Evolutionary conservation across 805 yeast genomes (phyloP).

Genomic region (Ogataea kodamae): DNA sequence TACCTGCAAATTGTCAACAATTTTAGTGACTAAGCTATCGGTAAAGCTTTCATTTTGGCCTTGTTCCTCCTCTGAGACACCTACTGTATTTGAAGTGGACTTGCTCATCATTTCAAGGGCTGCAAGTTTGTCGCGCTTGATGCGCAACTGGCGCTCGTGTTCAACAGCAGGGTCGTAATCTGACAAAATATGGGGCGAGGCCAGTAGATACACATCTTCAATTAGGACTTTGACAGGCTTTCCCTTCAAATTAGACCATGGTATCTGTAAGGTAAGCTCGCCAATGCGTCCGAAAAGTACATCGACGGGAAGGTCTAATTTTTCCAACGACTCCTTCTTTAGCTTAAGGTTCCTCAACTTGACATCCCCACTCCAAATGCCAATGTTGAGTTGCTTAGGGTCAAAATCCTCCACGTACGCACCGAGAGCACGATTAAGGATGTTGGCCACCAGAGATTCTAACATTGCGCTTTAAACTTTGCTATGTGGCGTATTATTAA

Average conservation of each 20-base stretch:
- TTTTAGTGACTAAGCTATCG: constrained; percentile 81
- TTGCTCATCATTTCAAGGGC: constrained; percentile 62
- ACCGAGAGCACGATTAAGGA: constrained; percentile 61
- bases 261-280: constrained; percentile 83
- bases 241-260: constrained; percentile 92
- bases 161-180: constrained; percentile 57
- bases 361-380: constrained; percentile 97
- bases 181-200: constrained; percentile 64
- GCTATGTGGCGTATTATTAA: constrained; percentile 12
- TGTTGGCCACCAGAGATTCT: constrained; percentile 48
- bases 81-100: constrained; percentile 31
- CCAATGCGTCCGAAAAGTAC: constrained; percentile 90
- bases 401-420: constrained; percentile 91
- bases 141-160: constrained; percentile 54
- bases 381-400: constrained; percentile 90
- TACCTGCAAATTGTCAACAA: constrained; percentile 88
- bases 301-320: constrained; percentile 79
- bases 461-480: constrained; percentile 10
- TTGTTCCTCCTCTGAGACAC: constrained; percentile 35
- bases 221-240: constrained; percentile 87
- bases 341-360: constrained; percentile 72
- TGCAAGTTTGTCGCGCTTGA: constrained; percentile 63
- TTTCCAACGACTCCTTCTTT: constrained; percentile 86
- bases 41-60: constrained; percentile 76
- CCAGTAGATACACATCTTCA: constrained; percentile 82